Conservation (phyloP, 345 rosid genomes). For the Heritiera littoralis region DNA sequence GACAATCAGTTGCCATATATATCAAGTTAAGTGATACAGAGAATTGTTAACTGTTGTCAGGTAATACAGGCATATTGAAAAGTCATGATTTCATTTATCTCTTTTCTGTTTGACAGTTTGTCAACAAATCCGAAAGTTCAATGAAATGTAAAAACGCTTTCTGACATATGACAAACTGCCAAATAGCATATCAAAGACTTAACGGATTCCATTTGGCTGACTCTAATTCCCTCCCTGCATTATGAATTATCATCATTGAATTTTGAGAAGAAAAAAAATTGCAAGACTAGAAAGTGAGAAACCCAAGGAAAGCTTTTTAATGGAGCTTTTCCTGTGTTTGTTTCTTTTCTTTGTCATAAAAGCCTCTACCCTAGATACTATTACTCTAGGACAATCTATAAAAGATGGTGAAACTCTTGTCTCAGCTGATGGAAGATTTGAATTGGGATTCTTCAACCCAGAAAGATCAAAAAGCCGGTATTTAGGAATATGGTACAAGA, state of each 20-base stretch:
- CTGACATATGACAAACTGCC: not conserved
- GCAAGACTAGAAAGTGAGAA: not conserved
- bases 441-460: not conserved
- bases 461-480: not conserved
- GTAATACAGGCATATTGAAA: not conserved
- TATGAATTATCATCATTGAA: too few species aligned
- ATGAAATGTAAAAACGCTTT: not conserved
- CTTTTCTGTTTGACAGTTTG: not conserved
- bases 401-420: slow-evolving; percentile 29
- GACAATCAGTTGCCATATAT: not conserved
- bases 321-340: not conserved
- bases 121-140: not conserved
- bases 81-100: not conserved
- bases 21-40: not conserved
- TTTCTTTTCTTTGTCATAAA: not conserved
- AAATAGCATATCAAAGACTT: not conserved
- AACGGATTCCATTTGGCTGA: not conserved
- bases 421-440: slow-evolving; percentile 25
- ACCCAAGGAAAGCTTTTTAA: not conserved
- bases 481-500: slow-evolving; percentile 2
- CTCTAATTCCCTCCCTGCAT: not conserved
- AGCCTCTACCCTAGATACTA: not conserved
- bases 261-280: not conserved
- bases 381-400: not conserved
- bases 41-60: not conserved